Percentiles rank a stretch among this genome's conserved stretches.
Evolutionary conservation across 192 early-diverging fungal species (phyloP).

Genomic region (Coemansia sp.): DNA sequence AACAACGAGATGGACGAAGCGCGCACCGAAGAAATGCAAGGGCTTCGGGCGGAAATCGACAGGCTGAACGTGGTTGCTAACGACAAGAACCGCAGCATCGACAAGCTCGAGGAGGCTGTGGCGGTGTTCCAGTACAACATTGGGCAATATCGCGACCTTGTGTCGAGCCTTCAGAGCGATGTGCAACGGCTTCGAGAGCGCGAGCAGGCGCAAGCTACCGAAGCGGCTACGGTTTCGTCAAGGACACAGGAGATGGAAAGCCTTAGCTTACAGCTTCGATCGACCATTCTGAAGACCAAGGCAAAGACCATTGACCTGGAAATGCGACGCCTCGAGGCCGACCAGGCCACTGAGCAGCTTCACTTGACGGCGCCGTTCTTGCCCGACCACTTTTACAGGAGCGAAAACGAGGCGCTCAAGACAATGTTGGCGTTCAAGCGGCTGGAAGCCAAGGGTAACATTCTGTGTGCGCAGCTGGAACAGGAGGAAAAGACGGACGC

Average conservation of each 20-base stretch:
- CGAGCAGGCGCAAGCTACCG: conserved; percentile 62
- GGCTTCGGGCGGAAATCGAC: conserved; percentile 77
- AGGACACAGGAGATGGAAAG: conserved; percentile 81
- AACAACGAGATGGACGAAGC: conserved; percentile 94
- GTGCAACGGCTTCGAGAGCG: conserved; percentile 71
- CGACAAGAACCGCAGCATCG: conserved; percentile 63
- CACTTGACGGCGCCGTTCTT: conserved; percentile 69
- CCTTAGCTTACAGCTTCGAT: conserved; percentile 79
- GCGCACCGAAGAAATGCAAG: conserved; percentile 85
- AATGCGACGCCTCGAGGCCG: conserved; percentile 81
- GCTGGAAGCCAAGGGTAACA: conserved; percentile 78
- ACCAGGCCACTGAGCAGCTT: conserved; percentile 76
- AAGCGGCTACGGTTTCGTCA: conserved; percentile 61
- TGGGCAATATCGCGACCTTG: conserved; percentile 83
- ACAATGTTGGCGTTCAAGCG: conserved; percentile 79
- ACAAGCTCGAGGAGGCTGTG: conserved; percentile 74
- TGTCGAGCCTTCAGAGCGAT: conserved; percentile 75
- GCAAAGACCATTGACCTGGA: conserved; percentile 92
- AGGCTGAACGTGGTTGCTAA: conserved; percentile 70
- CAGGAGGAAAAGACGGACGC: conserved; percentile 63
- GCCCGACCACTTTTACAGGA: conserved; percentile 80
- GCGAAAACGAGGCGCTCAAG: conserved; percentile 76
- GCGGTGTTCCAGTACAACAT: conserved; percentile 88
- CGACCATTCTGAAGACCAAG: conserved; percentile 78
- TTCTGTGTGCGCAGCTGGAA: conserved; percentile 75